Evolutionary conservation across 371 early-diverging fungal genomes (phyloP), one percentile per base, ranked within the genome.

Genomic region (Capniomyces stellatus): DNA sequence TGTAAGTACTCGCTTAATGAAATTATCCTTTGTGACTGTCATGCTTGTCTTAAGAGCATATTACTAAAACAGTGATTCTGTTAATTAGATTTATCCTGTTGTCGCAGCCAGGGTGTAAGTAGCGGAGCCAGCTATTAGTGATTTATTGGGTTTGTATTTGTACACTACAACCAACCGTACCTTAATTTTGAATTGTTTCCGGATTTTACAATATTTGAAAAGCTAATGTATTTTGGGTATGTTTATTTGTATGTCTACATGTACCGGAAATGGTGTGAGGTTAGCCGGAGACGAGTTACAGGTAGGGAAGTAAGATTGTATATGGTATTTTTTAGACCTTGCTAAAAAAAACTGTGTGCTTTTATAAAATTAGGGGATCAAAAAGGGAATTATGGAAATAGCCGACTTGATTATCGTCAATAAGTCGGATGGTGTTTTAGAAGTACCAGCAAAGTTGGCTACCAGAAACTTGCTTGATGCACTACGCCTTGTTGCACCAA

Each of bases 321-420:
- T n/a, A n/a, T n/a, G n/a, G n/a, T n/a, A n/a, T n/a, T n/a, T n/a
- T n/a, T n/a, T n/a, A n/a, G n/a, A n/a, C n/a, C n/a, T n/a, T n/a
- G n/a, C n/a, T n/a, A n/a, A n/a, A n/a, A n/a, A n/a, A n/a, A n/a
- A n/a, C n/a, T n/a, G n/a, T n/a, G n/a, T n/a, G n/a, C n/a, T n/a
- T n/a, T n/a, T n/a, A n/a, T n/a, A n/a, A n/a, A n/a, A n/a, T 29
- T 83, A 83, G 70, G 87, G 87, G 3, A 74, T 87, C 62, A 87
- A 87, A 66, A 81, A 81, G 58, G 87, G 87, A 1, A 85, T 87
- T 27, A 77, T 87, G 61, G 87, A 87, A 63, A 65, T 85, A 28
- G 74, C 82, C 1, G 86, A 87, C 60, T 54, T 85, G 35, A 71
- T 87, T 1, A 66, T 87, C 27, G 79, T 87, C 58, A 87, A 80